Percentiles rank a stretch among this genome's conserved stretches.
phyloP scores from a whole-genome alignment of 371 early-diverging fungal species.

The Rhizopus arrhizus region DNA sequence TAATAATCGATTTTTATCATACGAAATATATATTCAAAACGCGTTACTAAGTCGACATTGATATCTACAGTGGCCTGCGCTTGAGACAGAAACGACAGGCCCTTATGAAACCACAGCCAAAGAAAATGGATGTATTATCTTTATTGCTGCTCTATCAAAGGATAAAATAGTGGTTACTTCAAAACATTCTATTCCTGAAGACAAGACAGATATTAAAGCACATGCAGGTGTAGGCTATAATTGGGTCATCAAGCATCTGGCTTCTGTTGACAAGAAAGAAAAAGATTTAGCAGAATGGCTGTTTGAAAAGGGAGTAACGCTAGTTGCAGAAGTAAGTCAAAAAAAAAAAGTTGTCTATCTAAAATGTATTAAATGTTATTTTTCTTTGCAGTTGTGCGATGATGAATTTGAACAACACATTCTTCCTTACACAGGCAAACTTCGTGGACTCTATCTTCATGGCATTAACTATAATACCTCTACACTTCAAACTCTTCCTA shows the following conservation, averaged over 20 bases:
- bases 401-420: slow-evolving; percentile 96
- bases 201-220: slow-evolving; percentile 37
- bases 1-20: slow-evolving; percentile 10
- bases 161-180: slow-evolving; percentile 82
- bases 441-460: slow-evolving; percentile 87
- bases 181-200: slow-evolving; percentile 70
- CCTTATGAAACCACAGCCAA: slow-evolving; percentile 93
- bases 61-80: slow-evolving; percentile 50
- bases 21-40: background rate
- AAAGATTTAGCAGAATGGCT: slow-evolving; percentile 78
- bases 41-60: background rate
- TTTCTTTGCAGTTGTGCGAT: slow-evolving; percentile 74
- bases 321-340: slow-evolving; percentile 76
- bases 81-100: slow-evolving; percentile 66
- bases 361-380: background rate
- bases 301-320: slow-evolving; percentile 70
- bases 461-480: slow-evolving; percentile 86
- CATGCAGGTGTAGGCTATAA: slow-evolving; percentile 70
- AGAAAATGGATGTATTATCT: slow-evolving; percentile 96
- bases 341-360: background rate
- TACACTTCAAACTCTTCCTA: slow-evolving; percentile 73
- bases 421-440: slow-evolving; percentile 77
- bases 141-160: slow-evolving; percentile 69
- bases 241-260: slow-evolving; percentile 79
- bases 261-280: slow-evolving; percentile 50